Base-by-base conservation (phyloP, 345 rosid genomes). In the Pistacia integerrima region DNA sequence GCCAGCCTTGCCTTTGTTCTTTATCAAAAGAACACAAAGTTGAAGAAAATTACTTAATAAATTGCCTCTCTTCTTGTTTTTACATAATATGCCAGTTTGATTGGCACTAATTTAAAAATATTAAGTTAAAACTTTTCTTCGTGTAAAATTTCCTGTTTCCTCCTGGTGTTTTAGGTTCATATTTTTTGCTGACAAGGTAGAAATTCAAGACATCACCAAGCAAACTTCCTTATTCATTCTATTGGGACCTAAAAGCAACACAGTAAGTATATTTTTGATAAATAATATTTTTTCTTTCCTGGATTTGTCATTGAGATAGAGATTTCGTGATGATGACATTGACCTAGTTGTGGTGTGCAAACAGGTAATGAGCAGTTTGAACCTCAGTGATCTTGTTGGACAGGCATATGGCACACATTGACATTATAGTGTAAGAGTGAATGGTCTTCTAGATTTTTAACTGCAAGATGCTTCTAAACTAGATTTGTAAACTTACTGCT, bases 171-270 rank as follows among this genome's bases (percentile, higher is more conserved):
- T 61, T 57, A 92, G 98, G 91, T 91, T 92, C 76, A 84, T 92
- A n/a, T 94, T 92, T 79, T 90, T 91, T 18, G 84, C 97, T 75
- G 98, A 94, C 82, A 89, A 91, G 81, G 93, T 94, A 35, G 94
- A 89, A 82, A 86, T 94, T 79, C 88, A 87, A 79, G 97, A 94
- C 74, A 89, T 92, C 66, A 89, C 93, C 79, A 89, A 91, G 83
- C 87, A 90, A 84, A 92, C 98, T 78, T 83, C 87, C 84, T 88
- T 94, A 46, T 90, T 92, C 44, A 79, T 79, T 74, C 73, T 94
- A 74, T 81, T 85, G 66, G 98, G 98, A 76, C 93, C 98, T 12
- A 78, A 83, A 81, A 89, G 94, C 81, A 71, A 78, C 66, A 80
- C 88, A 79, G 98, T 94, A 86, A 74, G 89, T 67, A 67, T 76